Evolutionary conservation across 306 rosid genomes (phyloP).

Genomic region (Cercis canadensis): DNA sequence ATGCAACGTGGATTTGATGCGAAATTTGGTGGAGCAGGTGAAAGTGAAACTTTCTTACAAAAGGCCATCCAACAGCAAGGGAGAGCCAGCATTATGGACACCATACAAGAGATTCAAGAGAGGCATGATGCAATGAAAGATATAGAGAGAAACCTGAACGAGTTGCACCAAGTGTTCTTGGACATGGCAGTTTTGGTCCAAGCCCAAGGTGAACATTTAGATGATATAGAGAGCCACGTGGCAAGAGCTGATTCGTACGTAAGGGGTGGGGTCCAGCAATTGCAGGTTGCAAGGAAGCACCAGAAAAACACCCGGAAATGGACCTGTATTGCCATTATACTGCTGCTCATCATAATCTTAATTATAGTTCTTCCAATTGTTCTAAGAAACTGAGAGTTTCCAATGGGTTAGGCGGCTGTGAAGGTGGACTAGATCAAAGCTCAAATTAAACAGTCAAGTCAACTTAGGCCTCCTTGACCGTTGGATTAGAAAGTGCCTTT

Average conservation of each 20-base stretch:
- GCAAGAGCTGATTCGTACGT: slow-evolving; percentile 74
- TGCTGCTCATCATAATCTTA: slow-evolving; percentile 56
- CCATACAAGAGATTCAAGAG: slow-evolving; percentile 86
- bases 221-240: slow-evolving; percentile 84
- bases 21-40: slow-evolving; percentile 57
- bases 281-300: slow-evolving; percentile 54
- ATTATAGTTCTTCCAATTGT: slow-evolving; percentile 57
- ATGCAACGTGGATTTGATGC: too few species aligned
- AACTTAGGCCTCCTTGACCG: slow-evolving; percentile 29
- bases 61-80: slow-evolving; percentile 91
- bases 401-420: slow-evolving; percentile 23
- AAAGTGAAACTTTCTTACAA: slow-evolving; percentile 85
- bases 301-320: slow-evolving; percentile 75
- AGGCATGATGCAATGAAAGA: slow-evolving; percentile 81
- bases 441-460: slow-evolving; percentile 34
- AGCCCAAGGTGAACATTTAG: slow-evolving; percentile 78
- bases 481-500: slow-evolving; percentile 19
- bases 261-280: slow-evolving; percentile 56
- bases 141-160: slow-evolving; percentile 80
- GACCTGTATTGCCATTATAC: slow-evolving; percentile 55
- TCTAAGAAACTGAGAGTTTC: slow-evolving; percentile 34
- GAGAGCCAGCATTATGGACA: slow-evolving; percentile 69
- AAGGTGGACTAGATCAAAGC: slow-evolving; percentile 28
- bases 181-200: slow-evolving; percentile 94
- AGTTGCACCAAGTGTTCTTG: slow-evolving; percentile 87